Evolutionary conservation across 352 stramenopile genomes (phyloP).

Genomic region (Globisporangium okanoganense): DNA sequence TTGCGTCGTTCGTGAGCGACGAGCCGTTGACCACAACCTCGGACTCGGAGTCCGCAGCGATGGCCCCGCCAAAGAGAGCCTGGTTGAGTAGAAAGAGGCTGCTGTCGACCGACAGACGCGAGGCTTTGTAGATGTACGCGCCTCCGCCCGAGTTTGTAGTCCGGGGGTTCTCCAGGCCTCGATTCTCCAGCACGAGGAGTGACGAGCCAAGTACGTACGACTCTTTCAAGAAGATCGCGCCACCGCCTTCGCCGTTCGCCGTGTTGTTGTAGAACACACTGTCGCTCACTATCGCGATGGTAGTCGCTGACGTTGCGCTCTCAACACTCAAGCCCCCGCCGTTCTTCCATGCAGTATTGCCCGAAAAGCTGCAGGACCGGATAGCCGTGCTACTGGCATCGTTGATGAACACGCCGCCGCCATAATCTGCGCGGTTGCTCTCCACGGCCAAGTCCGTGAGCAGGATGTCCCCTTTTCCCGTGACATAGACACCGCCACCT

Average conservation of each 20-base stretch:
- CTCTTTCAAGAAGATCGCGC: constrained; percentile 20
- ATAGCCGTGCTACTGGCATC: constrained; percentile 16
- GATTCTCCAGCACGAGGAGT: constrained; percentile 33
- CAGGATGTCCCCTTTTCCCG: constrained; percentile 16
- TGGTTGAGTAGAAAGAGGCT: constrained; percentile 35
- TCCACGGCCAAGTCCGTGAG: constrained; percentile 20
- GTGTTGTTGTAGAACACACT: constrained; percentile 52
- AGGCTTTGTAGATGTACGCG: constrained; percentile 11
- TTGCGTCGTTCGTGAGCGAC: constrained; percentile 21
- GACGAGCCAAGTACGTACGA: not conserved
- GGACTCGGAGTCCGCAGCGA: constrained; percentile 21
- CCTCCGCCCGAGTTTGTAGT: constrained; percentile 31
- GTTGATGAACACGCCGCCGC: constrained; percentile 30
- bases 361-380: constrained; percentile 16
- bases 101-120: constrained; percentile 11
- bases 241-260: constrained; percentile 21
- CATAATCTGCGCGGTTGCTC: constrained; percentile 26
- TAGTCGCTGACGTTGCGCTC: not conserved
- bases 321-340: constrained; percentile 24
- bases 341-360: constrained; percentile 20
- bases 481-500: constrained; percentile 32
- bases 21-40: constrained; percentile 14
- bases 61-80: constrained; percentile 24
- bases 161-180: not conserved
- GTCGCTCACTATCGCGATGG: not conserved